Evolutionary conservation across 73 alveolate genomes (phyloP), one percentile per base, ranked within the genome.

Genomic region (Breviolum minutum): DNA sequence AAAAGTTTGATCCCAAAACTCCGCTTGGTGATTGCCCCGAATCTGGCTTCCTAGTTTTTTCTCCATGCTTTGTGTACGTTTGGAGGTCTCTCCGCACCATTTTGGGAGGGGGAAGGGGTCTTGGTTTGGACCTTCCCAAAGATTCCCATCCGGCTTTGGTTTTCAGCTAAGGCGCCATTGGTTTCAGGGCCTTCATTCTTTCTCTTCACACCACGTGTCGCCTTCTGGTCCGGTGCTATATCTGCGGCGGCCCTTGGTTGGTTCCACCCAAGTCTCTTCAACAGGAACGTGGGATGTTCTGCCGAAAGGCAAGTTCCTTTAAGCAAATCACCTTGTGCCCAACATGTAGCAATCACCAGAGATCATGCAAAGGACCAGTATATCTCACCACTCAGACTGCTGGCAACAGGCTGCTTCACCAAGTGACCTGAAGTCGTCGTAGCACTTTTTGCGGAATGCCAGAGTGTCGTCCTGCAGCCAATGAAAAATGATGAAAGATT

Each of bases 381-480:
- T 40, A 40, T 40, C 54, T 40, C 54, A 40, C 54, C 54, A 40
- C 54, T 3, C 54, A 40, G 54, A 40, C 54, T 40, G 54, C 54
- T 40, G 54, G 81, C 29, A 20, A 12, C 0, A 11, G 29, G 81
- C 85, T 76, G 0, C 54, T 40, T 40, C 54, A 14, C 69, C 88
- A 48, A 80, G 88, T 16, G 62, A 48, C 88, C 5, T 40, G 88
- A 80, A 80, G 16, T 80, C 69, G 19, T 26, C 69, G 19, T 80
- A 80, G 88, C 88, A 80, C 64, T 80, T 7, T 68, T 48, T 80
- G 88, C 88, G 88, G 54, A 80, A 80, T 12, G 68, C 68, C 88
- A 80, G 9, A 17, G 88, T 27, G 29, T 80, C 88, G 14, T 80
- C 88, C 88, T 80, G 32, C 88, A 40, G 63, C 29, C 16, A 12